A percentile compares a stretch with the other conserved stretches of the same genome.
Evolutionary conservation across 306 rosid species (phyloP).

Genomic region (Elaeagnus macrophylla): DNA sequence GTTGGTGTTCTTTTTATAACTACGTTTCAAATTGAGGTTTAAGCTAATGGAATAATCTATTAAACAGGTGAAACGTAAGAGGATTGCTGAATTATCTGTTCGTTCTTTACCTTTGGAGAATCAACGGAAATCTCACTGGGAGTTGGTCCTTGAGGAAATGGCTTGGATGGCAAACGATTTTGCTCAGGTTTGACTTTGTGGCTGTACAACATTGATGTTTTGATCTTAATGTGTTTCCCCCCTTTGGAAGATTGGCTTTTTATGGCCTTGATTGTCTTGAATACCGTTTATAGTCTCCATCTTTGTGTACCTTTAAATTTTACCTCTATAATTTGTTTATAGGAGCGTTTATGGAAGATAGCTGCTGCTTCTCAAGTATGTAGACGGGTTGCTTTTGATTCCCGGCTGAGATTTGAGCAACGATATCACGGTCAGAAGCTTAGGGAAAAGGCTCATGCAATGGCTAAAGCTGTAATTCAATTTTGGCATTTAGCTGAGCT

Average conservation of each 20-base stretch:
- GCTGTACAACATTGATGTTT: neutral
- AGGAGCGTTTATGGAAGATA: conserved; percentile 98
- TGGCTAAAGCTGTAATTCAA: conserved; percentile 86
- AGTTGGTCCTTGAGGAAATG: conserved; percentile 93
- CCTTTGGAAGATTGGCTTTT: conserved; percentile 3
- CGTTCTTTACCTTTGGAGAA: conserved; percentile 44
- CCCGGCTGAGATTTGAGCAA: conserved; percentile 57
- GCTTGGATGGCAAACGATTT: conserved; percentile 98
- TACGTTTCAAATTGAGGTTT: conserved; percentile 16
- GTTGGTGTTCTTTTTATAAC: conserved; percentile 4
- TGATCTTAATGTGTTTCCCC: neutral
- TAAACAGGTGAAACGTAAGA: conserved; percentile 79
- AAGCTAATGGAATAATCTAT: conserved; percentile 18
- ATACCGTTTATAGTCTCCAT: neutral
- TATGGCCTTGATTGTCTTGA: neutral
- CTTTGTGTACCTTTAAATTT: neutral
- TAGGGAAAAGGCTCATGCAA: conserved; percentile 59
- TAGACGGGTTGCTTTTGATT: conserved; percentile 53
- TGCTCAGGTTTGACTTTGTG: conserved; percentile 68
- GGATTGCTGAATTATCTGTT: conserved; percentile 78
- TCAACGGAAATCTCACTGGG: conserved; percentile 77
- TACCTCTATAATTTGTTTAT: conserved; percentile 12
- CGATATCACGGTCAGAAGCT: conserved; percentile 38
- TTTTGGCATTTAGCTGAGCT: conserved; percentile 88
- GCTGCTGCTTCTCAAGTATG: conserved; percentile 78